Evolutionary conservation across 768 basidiomycete genomes (phyloP).

Genomic region (Candolleomyces aberdarensis): DNA sequence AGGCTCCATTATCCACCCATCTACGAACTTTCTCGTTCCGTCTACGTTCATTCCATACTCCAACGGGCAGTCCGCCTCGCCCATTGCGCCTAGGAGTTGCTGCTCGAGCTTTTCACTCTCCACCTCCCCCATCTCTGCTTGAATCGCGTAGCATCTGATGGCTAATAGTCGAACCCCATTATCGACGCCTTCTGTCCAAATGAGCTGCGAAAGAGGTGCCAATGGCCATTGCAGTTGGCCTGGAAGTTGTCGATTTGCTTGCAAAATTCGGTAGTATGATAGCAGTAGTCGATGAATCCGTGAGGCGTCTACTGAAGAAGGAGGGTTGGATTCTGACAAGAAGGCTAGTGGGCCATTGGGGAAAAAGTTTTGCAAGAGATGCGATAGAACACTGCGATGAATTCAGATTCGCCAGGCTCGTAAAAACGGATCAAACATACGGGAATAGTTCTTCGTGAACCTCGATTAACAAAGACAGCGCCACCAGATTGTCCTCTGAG

Average conservation of each 20-base stretch:
- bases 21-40: constrained; percentile 43
- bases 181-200: constrained; percentile 48
- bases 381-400: constrained; percentile 49
- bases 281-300: constrained; percentile 71
- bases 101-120: constrained; percentile 67
- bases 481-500: constrained; percentile 46
- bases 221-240: constrained; percentile 60
- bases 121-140: constrained; percentile 74
- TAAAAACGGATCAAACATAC: constrained; percentile 39
- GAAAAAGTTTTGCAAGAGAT: constrained; percentile 45
- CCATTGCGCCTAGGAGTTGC: constrained; percentile 46
- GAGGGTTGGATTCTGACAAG: constrained; percentile 30
- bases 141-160: constrained; percentile 73
- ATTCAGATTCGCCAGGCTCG: constrained; percentile 5
- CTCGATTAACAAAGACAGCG: constrained; percentile 63
- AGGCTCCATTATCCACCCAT: constrained; percentile 82
- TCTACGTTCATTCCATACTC: constrained; percentile 49
- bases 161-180: constrained; percentile 64
- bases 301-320: constrained; percentile 32
- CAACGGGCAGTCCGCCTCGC: constrained; percentile 56
- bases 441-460: constrained; percentile 69
- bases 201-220: constrained; percentile 45
- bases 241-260: constrained; percentile 70
- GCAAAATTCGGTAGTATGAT: constrained; percentile 78
- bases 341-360: constrained; percentile 53